Conservation (phyloP, 192 early-diverging fungal genomes). For the Coemansia sp. region DNA sequence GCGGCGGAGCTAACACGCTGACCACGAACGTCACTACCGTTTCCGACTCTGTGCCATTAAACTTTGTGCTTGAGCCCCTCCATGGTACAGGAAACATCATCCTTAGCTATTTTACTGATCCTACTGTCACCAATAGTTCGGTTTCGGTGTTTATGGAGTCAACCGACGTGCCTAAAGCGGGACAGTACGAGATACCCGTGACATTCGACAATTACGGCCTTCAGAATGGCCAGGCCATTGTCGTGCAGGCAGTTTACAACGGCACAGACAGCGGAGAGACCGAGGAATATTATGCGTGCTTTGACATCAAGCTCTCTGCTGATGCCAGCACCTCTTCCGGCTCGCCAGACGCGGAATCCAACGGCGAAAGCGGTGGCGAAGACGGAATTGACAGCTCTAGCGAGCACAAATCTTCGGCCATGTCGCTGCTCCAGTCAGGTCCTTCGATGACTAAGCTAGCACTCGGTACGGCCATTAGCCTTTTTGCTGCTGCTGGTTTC, state of each 20-base stretch:
- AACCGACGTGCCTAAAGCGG: slow-evolving; percentile 25
- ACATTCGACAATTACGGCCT: slow-evolving; percentile 40
- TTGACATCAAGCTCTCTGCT: slow-evolving; percentile 45
- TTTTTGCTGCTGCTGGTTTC: slow-evolving; percentile 23
- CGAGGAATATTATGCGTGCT: slow-evolving; percentile 46
- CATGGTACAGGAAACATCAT: slow-evolving; percentile 46
- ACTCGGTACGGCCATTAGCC: slow-evolving; percentile 25
- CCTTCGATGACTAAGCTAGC: slow-evolving; percentile 6
- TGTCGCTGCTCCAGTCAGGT: slow-evolving; percentile 12
- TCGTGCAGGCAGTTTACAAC: slow-evolving; percentile 53
- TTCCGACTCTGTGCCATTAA: slow-evolving; percentile 22
- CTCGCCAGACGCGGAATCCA: background rate
- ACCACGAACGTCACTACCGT: slow-evolving; percentile 46
- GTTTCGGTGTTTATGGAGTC: slow-evolving; percentile 16
- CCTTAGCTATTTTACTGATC: slow-evolving; percentile 51
- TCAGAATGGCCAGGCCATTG: slow-evolving; percentile 42
- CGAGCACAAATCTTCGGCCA: slow-evolving; percentile 4
- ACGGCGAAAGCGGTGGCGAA: slow-evolving; percentile 8
- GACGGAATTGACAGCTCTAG: slow-evolving; percentile 1
- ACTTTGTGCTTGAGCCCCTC: slow-evolving; percentile 33
- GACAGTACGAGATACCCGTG: slow-evolving; percentile 30
- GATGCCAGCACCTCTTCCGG: slow-evolving; percentile 6
- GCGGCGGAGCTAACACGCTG: slow-evolving; percentile 36
- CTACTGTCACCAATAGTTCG: slow-evolving; percentile 34
- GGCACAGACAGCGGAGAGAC: slow-evolving; percentile 33